Percentiles rank a stretch among this genome's conserved stretches.
phyloP scores from a whole-genome alignment of 2,329 filamentous ascomycete species.

The Blastomyces gilchristii region DNA sequence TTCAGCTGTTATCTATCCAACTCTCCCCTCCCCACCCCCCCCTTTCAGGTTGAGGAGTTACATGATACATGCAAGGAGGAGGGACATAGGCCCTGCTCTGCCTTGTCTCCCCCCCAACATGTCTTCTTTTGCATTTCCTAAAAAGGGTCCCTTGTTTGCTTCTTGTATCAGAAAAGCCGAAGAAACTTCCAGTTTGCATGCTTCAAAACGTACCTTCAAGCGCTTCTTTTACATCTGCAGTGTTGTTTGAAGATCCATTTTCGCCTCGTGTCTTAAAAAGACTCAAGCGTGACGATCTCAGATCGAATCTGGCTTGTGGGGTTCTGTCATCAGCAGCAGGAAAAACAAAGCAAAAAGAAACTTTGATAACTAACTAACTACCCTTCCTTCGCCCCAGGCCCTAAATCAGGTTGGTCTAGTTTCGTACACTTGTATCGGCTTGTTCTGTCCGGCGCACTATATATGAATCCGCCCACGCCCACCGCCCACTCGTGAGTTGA shows the following conservation, averaged over 20 bases:
- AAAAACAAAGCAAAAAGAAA: not conserved
- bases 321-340: not conserved
- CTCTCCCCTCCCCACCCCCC: not conserved
- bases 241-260: conserved; percentile 6
- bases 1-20: conserved; percentile 4
- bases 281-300: conserved; percentile 20
- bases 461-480: conserved; percentile 6
- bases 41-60: not conserved
- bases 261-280: conserved; percentile 10
- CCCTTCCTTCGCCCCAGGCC: not conserved
- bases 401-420: conserved; percentile 1
- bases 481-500: not conserved
- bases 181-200: not conserved
- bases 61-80: not conserved
- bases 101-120: not conserved
- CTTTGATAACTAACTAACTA: not conserved
- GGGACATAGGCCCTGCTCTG: not conserved
- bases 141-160: conserved; percentile 2
- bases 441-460: conserved; percentile 3
- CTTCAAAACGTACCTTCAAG: conserved; percentile 5
- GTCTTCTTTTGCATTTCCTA: conserved; percentile 1
- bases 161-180: conserved; percentile 1
- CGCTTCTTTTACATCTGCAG: not conserved
- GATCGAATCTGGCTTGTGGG: conserved; percentile 14
- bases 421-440: conserved; percentile 5